Evolutionary conservation across 441 rosid genomes (phyloP).

Genomic region (Mallotus japonicus): DNA sequence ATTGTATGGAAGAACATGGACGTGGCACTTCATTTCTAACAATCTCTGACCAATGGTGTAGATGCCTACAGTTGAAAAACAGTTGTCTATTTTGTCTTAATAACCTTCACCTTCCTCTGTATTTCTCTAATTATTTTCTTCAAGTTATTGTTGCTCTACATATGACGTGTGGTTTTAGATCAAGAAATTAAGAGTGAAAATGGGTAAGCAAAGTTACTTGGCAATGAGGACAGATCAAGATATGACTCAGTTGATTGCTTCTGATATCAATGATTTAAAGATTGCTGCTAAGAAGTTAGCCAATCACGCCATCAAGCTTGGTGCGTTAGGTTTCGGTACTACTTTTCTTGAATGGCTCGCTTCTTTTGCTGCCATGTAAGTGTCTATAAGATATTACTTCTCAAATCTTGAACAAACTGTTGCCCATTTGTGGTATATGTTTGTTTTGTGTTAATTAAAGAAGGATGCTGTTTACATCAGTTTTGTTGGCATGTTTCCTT

Average conservation of each 20-base stretch:
- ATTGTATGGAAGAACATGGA: no score
- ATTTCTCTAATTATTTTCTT: no score
- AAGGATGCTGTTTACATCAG: neutral
- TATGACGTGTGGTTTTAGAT: neutral
- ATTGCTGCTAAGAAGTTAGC: constrained; percentile 52
- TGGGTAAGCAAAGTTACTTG: constrained; percentile 57
- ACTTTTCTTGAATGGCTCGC: constrained; percentile 68
- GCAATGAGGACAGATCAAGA: constrained; percentile 57
- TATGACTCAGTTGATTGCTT: constrained; percentile 38
- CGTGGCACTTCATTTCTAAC: neutral
- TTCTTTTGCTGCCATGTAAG: constrained; percentile 67
- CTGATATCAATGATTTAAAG: constrained; percentile 53
- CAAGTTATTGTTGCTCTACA: neutral
- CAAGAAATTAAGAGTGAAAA: constrained; percentile 7
- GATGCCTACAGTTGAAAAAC: no score
- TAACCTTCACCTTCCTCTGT: no score
- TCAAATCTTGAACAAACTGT: neutral
- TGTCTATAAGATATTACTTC: constrained; percentile 6
- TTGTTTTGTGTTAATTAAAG: neutral
- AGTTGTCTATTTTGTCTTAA: no score
- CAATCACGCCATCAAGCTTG: constrained; percentile 52
- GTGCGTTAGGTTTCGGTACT: constrained; percentile 64
- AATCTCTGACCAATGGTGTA: no score
- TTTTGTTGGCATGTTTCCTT: constrained; percentile 1
- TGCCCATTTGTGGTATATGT: neutral